A percentile compares a stretch with the other conserved stretches of the same genome.
Conservation (phyloP, 2,329 filamentous ascomycete species). For the Shiraia bambusicola region DNA sequence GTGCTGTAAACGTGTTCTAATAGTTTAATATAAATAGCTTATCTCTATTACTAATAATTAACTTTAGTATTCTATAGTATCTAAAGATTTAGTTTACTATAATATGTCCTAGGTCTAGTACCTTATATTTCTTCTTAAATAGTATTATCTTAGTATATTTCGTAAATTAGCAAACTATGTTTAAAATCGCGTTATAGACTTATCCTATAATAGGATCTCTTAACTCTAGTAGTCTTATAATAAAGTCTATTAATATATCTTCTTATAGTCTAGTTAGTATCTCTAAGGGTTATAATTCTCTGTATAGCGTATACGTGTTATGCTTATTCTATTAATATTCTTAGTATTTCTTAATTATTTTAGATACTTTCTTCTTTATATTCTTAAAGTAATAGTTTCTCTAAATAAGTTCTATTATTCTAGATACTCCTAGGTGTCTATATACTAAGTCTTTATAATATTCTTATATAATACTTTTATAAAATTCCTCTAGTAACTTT, state of each 20-base stretch:
- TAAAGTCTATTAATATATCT: constrained; percentile 5
- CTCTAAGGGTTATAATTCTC: constrained; percentile 1
- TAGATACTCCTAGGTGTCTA: not conserved
- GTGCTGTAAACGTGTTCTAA: not conserved
- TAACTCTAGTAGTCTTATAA: not conserved
- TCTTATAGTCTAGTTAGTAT: constrained; percentile 3
- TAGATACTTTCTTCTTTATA: too few species aligned
- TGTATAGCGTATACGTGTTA: constrained; percentile 3
- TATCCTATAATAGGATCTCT: too few species aligned
- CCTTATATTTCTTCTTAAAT: constrained; percentile 2
- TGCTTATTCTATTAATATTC: constrained; percentile 4
- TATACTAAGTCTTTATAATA: constrained; percentile 3
- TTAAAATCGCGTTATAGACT: too few species aligned
- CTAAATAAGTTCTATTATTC: constrained; percentile 5
- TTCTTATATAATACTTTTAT: constrained; percentile 4
- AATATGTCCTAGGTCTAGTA: not conserved
- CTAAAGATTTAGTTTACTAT: not conserved
- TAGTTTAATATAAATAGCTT: constrained; percentile 2
- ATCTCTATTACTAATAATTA: constrained; percentile 3
- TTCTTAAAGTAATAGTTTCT: constrained; percentile 3
- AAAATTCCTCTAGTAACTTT: constrained; percentile 2
- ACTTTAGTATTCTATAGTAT: constrained; percentile 2
- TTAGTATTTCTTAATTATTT: not conserved
- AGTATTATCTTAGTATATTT: too few species aligned
- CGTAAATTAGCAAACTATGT: too few species aligned